These are phyloP conservation scores for Pezicula radicicola DNA, from an alignment of 2,329 filamentous ascomycete species.

Conservation along the genomic window DNA sequence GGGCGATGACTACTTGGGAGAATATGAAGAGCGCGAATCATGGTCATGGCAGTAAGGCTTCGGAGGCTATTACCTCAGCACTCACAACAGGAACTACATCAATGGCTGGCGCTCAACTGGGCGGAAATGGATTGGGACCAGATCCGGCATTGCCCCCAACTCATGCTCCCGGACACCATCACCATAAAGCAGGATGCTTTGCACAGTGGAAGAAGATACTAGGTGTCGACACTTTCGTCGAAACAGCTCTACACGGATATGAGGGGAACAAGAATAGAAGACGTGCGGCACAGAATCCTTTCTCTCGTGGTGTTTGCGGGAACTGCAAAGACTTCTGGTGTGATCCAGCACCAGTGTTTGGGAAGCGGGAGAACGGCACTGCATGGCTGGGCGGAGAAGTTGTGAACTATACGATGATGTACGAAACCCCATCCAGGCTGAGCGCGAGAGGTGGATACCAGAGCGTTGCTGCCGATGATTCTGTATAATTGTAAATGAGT, in stretches of 20 bases:
- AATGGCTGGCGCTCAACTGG: constrained; percentile 67
- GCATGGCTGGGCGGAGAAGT: constrained; percentile 74
- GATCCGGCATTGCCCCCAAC: constrained; percentile 48
- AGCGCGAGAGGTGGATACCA: constrained; percentile 7
- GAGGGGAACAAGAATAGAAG: constrained; percentile 44
- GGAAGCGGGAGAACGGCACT: constrained; percentile 67
- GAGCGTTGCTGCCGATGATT: constrained; percentile 9
- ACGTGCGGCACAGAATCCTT: constrained; percentile 68
- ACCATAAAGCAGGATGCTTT: constrained; percentile 63
- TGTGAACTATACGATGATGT: constrained; percentile 87
- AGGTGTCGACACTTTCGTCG: constrained; percentile 90
- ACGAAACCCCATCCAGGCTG: constrained; percentile 77
- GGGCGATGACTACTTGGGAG: constrained; percentile 94
- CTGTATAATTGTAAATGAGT: constrained; percentile 4
- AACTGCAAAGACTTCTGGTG: constrained; percentile 98
- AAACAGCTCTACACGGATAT: constrained; percentile 78
- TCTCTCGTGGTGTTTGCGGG: constrained; percentile 74
- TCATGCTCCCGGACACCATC: constrained; percentile 39
- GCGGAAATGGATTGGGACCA: constrained; percentile 61
- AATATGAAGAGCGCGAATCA: constrained; percentile 83
- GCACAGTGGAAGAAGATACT: constrained; percentile 80
- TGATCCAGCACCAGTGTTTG: constrained; percentile 80
- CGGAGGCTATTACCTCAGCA: constrained; percentile 64
- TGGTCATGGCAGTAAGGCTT: constrained; percentile 46
- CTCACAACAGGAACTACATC: constrained; percentile 69